Conservation (phyloP, 805 yeast species). For the Candida anglica region DNA sequence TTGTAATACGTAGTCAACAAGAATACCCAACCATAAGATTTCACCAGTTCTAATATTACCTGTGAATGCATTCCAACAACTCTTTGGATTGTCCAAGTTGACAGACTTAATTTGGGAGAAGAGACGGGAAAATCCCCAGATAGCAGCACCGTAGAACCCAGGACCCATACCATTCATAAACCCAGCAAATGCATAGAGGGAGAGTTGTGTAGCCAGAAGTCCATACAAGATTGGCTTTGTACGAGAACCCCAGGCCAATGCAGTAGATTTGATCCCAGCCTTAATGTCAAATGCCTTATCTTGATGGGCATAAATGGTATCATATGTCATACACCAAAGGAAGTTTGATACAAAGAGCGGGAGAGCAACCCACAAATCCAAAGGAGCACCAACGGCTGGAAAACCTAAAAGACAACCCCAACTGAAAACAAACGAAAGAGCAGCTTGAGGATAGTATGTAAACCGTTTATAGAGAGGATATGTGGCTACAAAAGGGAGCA, state of each 20-base stretch:
- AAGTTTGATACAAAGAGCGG: slow-evolving; percentile 75
- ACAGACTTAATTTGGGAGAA: slow-evolving; percentile 67
- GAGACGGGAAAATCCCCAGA: slow-evolving; percentile 66
- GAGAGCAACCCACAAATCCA: slow-evolving; percentile 70
- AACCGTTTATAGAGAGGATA: slow-evolving; percentile 93
- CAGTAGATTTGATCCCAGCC: slow-evolving; percentile 95
- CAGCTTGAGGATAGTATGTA: slow-evolving; percentile 92
- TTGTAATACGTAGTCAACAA: slow-evolving; percentile 58
- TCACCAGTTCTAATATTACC: slow-evolving; percentile 77
- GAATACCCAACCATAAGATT: slow-evolving; percentile 60
- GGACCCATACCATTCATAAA: slow-evolving; percentile 79
- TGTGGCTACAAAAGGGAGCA: slow-evolving; percentile 73
- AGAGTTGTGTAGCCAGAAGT: slow-evolving; percentile 65
- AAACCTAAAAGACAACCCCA: slow-evolving; percentile 96
- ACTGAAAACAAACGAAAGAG: slow-evolving; percentile 75
- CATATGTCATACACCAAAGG: slow-evolving; percentile 94
- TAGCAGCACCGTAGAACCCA: slow-evolving; percentile 66
- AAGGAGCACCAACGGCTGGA: slow-evolving; percentile 87
- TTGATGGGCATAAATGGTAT: slow-evolving; percentile 96
- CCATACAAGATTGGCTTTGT: slow-evolving; percentile 68
- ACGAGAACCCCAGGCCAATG: slow-evolving; percentile 86
- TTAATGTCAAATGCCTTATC: slow-evolving; percentile 83
- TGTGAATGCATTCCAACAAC: slow-evolving; percentile 80
- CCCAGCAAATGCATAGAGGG: slow-evolving; percentile 65
- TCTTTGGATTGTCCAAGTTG: slow-evolving; percentile 70